Evolutionary conservation across 164 flowering plant species (phyloP).

Genomic region (Litsea cubeba): DNA sequence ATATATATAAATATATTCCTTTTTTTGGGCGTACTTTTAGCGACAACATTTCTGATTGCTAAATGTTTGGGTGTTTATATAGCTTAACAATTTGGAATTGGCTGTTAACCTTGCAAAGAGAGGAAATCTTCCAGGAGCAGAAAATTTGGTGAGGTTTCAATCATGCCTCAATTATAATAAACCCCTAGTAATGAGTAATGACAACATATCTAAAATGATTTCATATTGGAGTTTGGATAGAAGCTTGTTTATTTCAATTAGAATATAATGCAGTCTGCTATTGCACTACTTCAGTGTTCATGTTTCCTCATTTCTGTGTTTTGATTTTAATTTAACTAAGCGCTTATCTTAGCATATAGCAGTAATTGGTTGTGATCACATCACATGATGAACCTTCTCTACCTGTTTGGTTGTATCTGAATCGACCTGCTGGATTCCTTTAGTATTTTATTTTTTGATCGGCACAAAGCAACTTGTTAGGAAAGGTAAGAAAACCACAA

Average conservation of each 20-base stretch:
- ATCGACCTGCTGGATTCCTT: background rate
- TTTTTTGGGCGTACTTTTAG: background rate
- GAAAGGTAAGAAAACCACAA: no score
- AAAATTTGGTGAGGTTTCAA: conserved; percentile 6
- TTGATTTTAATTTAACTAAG: background rate
- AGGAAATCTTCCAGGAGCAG: conserved; percentile 88
- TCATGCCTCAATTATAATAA: no score
- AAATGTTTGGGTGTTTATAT: background rate
- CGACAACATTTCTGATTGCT: background rate
- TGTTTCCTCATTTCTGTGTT: background rate
- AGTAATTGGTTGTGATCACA: background rate
- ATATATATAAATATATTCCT: no score
- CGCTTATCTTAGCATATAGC: background rate
- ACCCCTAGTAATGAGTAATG: no score
- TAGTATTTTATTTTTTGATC: background rate
- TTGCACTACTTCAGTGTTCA: background rate
- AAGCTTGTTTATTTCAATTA: background rate
- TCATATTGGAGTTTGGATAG: background rate
- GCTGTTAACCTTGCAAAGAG: conserved; percentile 97
- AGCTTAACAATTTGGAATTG: conserved; percentile 40
- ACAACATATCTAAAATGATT: background rate
- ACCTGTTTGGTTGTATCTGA: background rate
- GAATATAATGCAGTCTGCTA: background rate
- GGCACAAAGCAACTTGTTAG: background rate
- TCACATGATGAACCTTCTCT: background rate